These are phyloP conservation scores for Trichoderma lentiforme DNA, from an alignment of 2,329 filamentous ascomycete genomes.

Conservation along the genomic window DNA sequence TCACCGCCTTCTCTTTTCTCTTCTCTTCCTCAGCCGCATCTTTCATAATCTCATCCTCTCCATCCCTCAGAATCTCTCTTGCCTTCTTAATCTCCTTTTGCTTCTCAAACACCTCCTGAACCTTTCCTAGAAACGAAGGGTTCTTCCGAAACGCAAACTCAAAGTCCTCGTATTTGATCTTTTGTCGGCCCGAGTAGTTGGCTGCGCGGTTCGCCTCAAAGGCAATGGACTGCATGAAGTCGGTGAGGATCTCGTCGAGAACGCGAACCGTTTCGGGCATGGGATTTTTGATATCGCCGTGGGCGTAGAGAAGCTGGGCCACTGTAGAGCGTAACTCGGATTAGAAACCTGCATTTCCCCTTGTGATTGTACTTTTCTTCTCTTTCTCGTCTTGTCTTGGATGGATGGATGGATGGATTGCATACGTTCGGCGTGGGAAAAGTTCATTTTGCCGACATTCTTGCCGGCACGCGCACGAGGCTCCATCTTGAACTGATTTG, in stretches of 20 bases:
- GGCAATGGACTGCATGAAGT: conserved; percentile 92
- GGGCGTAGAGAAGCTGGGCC: conserved; percentile 70
- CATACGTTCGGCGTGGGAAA: conserved; percentile 67
- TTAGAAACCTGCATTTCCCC: neutral
- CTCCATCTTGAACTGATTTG: conserved; percentile 55
- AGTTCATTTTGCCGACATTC: conserved; percentile 81
- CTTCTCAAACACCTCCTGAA: conserved; percentile 85
- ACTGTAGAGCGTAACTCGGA: conserved; percentile 44
- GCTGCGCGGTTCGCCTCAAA: conserved; percentile 85
- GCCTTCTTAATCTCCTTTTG: conserved; percentile 82
- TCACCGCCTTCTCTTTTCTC: conserved; percentile 31
- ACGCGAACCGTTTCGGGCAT: conserved; percentile 81
- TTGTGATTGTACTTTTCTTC: neutral
- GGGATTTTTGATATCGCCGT: conserved; percentile 73
- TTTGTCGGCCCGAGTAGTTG: conserved; percentile 82
- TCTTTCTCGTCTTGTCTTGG: neutral
- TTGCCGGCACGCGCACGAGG: conserved; percentile 73
- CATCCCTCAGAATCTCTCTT: conserved; percentile 70
- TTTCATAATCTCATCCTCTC: conserved; percentile 58
- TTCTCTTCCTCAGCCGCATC: conserved; percentile 47
- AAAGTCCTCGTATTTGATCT: conserved; percentile 98
- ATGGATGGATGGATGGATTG: neutral
- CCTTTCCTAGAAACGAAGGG: conserved; percentile 78
- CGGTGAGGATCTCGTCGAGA: conserved; percentile 92
- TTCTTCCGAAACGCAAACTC: conserved; percentile 89